phyloP scores from a whole-genome alignment of 805 yeast species.

The Candida qinlingensis region DNA sequence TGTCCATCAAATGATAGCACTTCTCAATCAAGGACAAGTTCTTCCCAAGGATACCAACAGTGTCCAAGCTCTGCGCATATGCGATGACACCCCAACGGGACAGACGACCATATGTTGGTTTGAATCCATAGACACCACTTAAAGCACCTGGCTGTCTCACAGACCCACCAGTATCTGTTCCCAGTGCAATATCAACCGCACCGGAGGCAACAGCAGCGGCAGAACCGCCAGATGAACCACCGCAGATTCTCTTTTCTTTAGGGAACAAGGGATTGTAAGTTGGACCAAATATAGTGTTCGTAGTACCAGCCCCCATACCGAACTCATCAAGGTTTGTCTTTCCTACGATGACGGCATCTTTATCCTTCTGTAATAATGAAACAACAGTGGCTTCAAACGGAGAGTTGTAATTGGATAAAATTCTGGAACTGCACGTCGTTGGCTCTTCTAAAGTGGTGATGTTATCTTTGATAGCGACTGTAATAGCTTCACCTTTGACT shows the following conservation, averaged over 20 bases:
- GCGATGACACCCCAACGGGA: constrained; percentile 91
- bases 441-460: constrained; percentile 59
- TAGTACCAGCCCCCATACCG: constrained; percentile 88
- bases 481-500: neutral
- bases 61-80: constrained; percentile 91
- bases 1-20: constrained; percentile 54
- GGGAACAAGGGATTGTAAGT: constrained; percentile 48
- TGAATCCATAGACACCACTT: constrained; percentile 80
- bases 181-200: constrained; percentile 69
- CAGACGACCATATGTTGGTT: constrained; percentile 88
- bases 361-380: constrained; percentile 36
- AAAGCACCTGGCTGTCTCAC: constrained; percentile 89
- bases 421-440: constrained; percentile 76
- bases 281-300: constrained; percentile 52
- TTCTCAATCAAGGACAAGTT: constrained; percentile 37
- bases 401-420: constrained; percentile 53
- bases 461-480: constrained; percentile 71
- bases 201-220: constrained; percentile 86
- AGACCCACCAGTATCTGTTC: constrained; percentile 98
- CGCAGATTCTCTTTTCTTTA: constrained; percentile 43
- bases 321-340: constrained; percentile 94
- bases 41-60: constrained; percentile 77
- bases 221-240: constrained; percentile 96
- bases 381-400: constrained; percentile 83
- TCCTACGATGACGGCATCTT: constrained; percentile 58